Percentiles rank a stretch among this genome's conserved stretches.
Evolutionary conservation across 768 basidiomycete species (phyloP).

Genomic region (Lepiota venenata): DNA sequence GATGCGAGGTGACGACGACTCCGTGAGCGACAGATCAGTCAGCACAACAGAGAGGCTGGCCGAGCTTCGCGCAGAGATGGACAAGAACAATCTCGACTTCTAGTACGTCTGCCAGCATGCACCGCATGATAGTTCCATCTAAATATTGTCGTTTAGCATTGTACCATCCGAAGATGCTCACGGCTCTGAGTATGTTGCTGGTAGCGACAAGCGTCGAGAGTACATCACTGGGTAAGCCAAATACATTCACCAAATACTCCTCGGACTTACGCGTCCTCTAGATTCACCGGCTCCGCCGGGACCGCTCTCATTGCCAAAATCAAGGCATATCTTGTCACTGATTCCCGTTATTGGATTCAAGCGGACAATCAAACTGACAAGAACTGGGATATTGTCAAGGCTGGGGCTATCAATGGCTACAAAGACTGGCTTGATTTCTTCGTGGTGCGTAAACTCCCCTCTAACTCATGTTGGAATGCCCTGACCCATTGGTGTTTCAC

Average conservation of each 20-base stretch:
- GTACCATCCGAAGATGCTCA: conserved; percentile 82
- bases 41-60: conserved; percentile 53
- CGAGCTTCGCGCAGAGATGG: conserved; percentile 63
- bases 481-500: no score
- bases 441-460: conserved; percentile 37
- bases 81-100: conserved; percentile 65
- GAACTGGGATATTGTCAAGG: conserved; percentile 69
- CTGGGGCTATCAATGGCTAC: conserved; percentile 62
- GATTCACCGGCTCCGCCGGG: conserved; percentile 50
- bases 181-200: conserved; percentile 76
- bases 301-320: conserved; percentile 65
- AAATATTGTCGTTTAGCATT: conserved; percentile 38
- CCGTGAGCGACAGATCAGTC: conserved; percentile 39
- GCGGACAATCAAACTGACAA: conserved; percentile 64
- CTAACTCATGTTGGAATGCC: not conserved
- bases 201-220: conserved; percentile 72
- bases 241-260: conserved; percentile 7
- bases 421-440: conserved; percentile 58
- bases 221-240: conserved; percentile 69
- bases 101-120: conserved; percentile 52
- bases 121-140: conserved; percentile 9
- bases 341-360: conserved; percentile 84
- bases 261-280: conserved; percentile 11
- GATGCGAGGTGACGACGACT: conserved; percentile 52
- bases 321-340: conserved; percentile 71